Evolutionary conservation across 78 protist species (phyloP).

Genomic region (Dictyostelium brefeldianum): DNA sequence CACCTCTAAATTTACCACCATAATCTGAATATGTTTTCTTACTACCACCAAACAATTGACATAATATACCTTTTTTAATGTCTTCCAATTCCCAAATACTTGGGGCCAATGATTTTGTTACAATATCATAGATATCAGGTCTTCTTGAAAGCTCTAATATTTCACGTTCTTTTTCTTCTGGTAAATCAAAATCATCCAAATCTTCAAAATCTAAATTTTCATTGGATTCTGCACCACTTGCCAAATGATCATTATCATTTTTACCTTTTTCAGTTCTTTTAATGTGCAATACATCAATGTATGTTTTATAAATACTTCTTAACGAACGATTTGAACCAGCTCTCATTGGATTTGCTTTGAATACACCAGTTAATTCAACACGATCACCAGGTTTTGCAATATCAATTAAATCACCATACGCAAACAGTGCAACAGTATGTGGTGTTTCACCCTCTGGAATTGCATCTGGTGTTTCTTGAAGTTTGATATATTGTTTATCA

Average conservation of each 20-base stretch:
- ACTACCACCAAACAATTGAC: slow-evolving; percentile 98
- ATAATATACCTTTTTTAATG: slow-evolving; percentile 98
- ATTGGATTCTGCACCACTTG: slow-evolving; percentile 11
- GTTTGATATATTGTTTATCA: slow-evolving; percentile 97
- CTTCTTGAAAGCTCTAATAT: slow-evolving; percentile 36
- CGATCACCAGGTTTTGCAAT: slow-evolving; percentile 98
- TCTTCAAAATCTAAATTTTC: slow-evolving; percentile 31
- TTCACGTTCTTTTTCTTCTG: slow-evolving; percentile 44
- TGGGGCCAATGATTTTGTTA: slow-evolving; percentile 96
- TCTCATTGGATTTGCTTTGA: slow-evolving; percentile 84
- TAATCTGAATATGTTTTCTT: slow-evolving; percentile 41
- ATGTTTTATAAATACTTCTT: slow-evolving; percentile 82
- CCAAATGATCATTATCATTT: slow-evolving; percentile 6
- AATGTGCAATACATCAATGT: slow-evolving; percentile 80
- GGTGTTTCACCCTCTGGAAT: slow-evolving; percentile 98
- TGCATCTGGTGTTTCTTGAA: slow-evolving; percentile 97
- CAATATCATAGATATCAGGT: slow-evolving; percentile 92
- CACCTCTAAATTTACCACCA: slow-evolving; percentile 88
- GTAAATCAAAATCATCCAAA: slow-evolving; percentile 23
- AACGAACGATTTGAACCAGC: slow-evolving; percentile 56
- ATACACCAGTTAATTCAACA: slow-evolving; percentile 97
- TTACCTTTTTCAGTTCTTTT: slow-evolving; percentile 55
- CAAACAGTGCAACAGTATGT: slow-evolving; percentile 89
- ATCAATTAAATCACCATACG: slow-evolving; percentile 95
- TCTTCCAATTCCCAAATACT: slow-evolving; percentile 97